Evolutionary conservation across 371 early-diverging fungal species (phyloP), one percentile per base, ranked within the genome.

Genomic region (Basidiobolus meristosporus): DNA sequence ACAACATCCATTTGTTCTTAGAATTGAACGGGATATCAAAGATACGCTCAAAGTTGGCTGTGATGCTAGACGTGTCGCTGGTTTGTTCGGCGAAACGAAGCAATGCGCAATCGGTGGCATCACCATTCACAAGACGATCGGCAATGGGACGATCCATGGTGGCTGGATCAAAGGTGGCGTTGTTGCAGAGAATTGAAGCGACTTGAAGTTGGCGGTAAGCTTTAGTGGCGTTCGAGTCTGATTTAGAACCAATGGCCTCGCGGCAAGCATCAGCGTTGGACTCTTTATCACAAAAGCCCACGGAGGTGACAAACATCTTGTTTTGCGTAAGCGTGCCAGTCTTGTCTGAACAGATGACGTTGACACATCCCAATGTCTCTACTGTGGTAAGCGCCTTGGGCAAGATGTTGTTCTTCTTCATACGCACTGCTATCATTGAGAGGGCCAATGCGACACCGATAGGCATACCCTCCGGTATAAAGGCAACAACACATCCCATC

Each of bases 31-130:
- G n/a, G n/a, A n/a, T n/a, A n/a, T n/a, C n/a, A n/a, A n/a, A n/a
- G n/a, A n/a, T n/a, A n/a, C n/a, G n/a, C n/a, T n/a, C n/a, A n/a
- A n/a, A n/a, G n/a, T n/a, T n/a, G n/a, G n/a, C n/a, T n/a, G n/a
- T n/a, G n/a, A n/a, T n/a, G n/a, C n/a, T n/a, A n/a, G n/a, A n/a
- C n/a, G n/a, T n/a, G n/a, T n/a, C n/a, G n/a, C n/a, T 45, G 36
- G 59, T 34, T 18, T 41, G 36, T 30, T 56, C 57, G 18, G 65
- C 65, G 46, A 73, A 78, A 2, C 67, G 57, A 10, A 82, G 59
- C 2, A 85, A 51, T 10, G 80, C 84, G 41, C 63, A 59, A 54
- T 87, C 85, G 17, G 84, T 84, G 22, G 80, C 67, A 52, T 84
- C 81, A 35, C 84, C 82, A 40, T 57, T 50, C 20, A 73, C 55